phyloP scores from a whole-genome alignment of 208 protist species.

The Leishmania arabica region DNA sequence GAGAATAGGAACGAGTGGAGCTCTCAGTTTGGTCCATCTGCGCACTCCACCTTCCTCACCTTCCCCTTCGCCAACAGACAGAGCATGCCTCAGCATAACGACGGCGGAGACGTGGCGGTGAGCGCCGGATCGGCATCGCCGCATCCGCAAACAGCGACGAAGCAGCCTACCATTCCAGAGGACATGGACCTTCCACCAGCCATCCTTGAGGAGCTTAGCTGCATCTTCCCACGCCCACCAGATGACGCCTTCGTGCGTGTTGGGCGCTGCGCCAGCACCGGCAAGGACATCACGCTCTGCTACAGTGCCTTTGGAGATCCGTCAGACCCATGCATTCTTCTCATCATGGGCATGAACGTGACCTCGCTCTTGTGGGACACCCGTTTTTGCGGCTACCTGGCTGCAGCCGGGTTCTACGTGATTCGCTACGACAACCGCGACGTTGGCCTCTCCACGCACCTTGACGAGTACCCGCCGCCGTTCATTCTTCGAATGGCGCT shows the following conservation, averaged over 20 bases:
- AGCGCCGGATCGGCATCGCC: slow-evolving; percentile 4
- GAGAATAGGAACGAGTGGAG: not conserved
- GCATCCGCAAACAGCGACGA: not conserved
- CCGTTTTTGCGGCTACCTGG: slow-evolving; percentile 66
- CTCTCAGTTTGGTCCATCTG: not conserved
- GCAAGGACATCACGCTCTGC: slow-evolving; percentile 61
- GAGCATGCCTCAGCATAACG: not conserved
- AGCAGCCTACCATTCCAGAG: not conserved
- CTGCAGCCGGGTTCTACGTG: slow-evolving; percentile 68
- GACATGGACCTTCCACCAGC: slow-evolving; percentile 11
- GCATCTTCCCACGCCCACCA: slow-evolving; percentile 12
- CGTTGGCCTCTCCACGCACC: slow-evolving; percentile 68
- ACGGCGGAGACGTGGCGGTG: not conserved
- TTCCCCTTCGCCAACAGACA: not conserved
- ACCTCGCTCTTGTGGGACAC: slow-evolving; percentile 69
- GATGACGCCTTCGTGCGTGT: slow-evolving; percentile 46
- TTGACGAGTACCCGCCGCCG: slow-evolving; percentile 49
- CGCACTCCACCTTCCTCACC: not conserved
- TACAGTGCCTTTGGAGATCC: slow-evolving; percentile 75
- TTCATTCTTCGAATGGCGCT: slow-evolving; percentile 51
- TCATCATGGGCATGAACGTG: slow-evolving; percentile 82
- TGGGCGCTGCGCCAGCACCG: slow-evolving; percentile 55
- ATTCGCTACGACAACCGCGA: slow-evolving; percentile 84
- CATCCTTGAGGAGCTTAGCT: slow-evolving; percentile 16
- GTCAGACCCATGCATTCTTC: slow-evolving; percentile 54